These are phyloP conservation scores for Paraglomus occultum DNA, from an alignment of 192 early-diverging fungal species.

Conservation along the genomic window DNA sequence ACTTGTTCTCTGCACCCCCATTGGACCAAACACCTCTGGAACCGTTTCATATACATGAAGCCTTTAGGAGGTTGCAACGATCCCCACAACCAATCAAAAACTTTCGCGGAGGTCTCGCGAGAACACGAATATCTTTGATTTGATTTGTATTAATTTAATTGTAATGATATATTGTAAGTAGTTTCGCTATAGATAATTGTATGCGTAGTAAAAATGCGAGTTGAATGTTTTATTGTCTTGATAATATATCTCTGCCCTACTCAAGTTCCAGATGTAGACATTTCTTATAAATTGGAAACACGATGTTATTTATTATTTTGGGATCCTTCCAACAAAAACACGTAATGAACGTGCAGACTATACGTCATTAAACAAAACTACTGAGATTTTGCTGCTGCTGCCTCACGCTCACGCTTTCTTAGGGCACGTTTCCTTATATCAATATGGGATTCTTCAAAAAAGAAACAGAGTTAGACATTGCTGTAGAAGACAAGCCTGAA, in stretches of 20 bases:
- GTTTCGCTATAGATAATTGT: no score
- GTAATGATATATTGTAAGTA: no score
- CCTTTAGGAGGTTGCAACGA: conserved; percentile 80
- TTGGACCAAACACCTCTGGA: conserved; percentile 79
- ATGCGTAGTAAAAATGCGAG: no score
- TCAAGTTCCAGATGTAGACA: no score
- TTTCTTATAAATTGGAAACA: no score
- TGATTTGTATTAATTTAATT: conserved; percentile 24
- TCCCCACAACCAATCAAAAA: conserved; percentile 72
- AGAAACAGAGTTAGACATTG: neutral
- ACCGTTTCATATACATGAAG: conserved; percentile 90
- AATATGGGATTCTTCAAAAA: conserved; percentile 46
- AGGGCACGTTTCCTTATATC: conserved; percentile 73
- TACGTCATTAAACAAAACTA: conserved; percentile 4
- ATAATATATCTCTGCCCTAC: no score
- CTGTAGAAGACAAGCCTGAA: neutral
- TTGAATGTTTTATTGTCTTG: no score
- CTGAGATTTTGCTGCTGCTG: conserved; percentile 45
- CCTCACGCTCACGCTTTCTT: conserved; percentile 64
- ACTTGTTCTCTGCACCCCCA: conserved; percentile 76
- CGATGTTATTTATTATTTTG: no score
- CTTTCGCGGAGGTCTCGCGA: conserved; percentile 71
- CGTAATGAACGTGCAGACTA: no score
- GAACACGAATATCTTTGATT: conserved; percentile 72
- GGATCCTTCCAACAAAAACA: no score